Conservation (phyloP, 2,329 filamentous ascomycete genomes). For the Hirsutella rhossiliensis region DNA sequence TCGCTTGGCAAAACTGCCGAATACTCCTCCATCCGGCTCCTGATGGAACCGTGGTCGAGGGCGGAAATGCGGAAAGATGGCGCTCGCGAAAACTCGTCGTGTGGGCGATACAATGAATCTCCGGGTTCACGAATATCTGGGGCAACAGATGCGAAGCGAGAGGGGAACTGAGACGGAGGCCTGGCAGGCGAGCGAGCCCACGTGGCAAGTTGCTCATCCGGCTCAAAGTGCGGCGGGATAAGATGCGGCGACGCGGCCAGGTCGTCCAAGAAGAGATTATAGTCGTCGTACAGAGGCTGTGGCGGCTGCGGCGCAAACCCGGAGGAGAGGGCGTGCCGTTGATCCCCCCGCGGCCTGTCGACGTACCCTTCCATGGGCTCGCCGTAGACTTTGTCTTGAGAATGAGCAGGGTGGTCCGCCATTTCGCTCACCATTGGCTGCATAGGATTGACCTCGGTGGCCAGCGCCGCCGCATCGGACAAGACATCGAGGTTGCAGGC, state of each 20-base stretch:
- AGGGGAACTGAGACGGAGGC: conserved; percentile 39
- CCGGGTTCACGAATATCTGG: conserved; percentile 35
- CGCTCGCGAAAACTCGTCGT: conserved; percentile 19
- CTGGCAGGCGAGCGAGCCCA: conserved; percentile 37
- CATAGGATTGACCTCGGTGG: conserved; percentile 41
- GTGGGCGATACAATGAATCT: conserved; percentile 11
- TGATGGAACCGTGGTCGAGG: conserved; percentile 42
- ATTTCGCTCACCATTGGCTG: conserved; percentile 37
- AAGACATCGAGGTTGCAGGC: conserved; percentile 47
- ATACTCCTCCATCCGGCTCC: conserved; percentile 49
- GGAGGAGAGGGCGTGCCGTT: conserved; percentile 25
- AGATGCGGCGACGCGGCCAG: conserved; percentile 42
- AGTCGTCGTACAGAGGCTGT: conserved; percentile 37
- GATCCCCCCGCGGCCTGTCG: conserved; percentile 36
- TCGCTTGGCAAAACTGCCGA: conserved; percentile 45
- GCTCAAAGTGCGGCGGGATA: conserved; percentile 40
- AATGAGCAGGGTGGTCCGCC: conserved; percentile 24
- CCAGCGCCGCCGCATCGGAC: conserved; percentile 47
- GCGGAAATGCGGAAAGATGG: conserved; percentile 37
- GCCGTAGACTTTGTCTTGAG: conserved; percentile 36
- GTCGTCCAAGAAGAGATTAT: conserved; percentile 48
- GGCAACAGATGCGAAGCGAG: conserved; percentile 40
- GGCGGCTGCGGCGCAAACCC: conserved; percentile 19
- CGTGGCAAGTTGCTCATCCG: conserved; percentile 37
- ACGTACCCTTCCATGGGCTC: conserved; percentile 32